Evolutionary conservation across 257 asterid genomes (phyloP), one percentile per base, ranked within the genome.

Genomic region (Mitragyna speciosa): DNA sequence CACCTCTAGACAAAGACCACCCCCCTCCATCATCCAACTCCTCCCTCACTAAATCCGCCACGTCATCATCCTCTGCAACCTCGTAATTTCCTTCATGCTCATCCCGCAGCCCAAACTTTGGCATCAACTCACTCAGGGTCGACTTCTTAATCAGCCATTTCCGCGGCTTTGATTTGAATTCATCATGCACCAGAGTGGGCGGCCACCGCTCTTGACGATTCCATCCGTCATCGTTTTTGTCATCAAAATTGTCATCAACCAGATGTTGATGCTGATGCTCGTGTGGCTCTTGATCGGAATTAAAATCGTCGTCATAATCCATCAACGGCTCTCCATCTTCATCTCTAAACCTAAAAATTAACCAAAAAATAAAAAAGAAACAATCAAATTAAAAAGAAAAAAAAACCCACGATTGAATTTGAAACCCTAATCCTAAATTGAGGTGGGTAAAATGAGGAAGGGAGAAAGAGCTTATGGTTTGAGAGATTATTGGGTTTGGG

Each of bases 271-370:
- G 70, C 43, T 61, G 77, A 52, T 68, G 79, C 65, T 15, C 87
- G 75, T 83, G 93, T 15, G 88, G 85, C 75, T 92, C 98, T 33
- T 84, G 89, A 71, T 95, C 97, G 59, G 99, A 92, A 63, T 52
- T 89, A 70, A 90, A 70, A 77, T 88, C 97, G 79, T 90, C 97
- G 63, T 91, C 94, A 30, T 89, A 95, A 71, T 93, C 92, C 93
- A 95, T 89, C 92, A 95, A 84, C 4, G 96, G 97, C 90, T 93
- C 99, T 31, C 99, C 98, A 33, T 95, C 98, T 80, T 95, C 99
- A 82, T 93, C 97, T 22, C 89, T 82, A 81, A 91, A 90, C 73
- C 97, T 93, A 88, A 78, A 86, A 81, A 68, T 49, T 16, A 56
- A 74, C n/a, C 52, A 10, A 72, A 7, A 10, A 69, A n/a, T n/a